A percentile compares a stretch with the other conserved stretches of the same genome.
phyloP scores from a whole-genome alignment of 2,329 filamentous ascomycete genomes.

The Pseudocercospora crystallina region DNA sequence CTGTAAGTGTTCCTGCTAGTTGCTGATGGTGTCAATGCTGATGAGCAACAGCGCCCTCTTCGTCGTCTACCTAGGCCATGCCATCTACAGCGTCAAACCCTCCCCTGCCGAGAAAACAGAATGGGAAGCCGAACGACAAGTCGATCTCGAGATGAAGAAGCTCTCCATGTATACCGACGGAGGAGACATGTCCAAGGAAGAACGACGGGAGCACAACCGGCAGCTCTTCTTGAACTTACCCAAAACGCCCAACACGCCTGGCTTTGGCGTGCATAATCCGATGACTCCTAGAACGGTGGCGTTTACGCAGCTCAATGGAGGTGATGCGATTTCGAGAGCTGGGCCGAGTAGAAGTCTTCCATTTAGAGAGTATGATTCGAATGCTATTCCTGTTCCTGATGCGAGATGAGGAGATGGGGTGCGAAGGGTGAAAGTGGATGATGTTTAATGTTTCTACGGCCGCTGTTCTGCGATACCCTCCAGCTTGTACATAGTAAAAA shows the following conservation, averaged over 20 bases:
- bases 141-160: slow-evolving; percentile 53
- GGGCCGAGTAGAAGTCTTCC: slow-evolving; percentile 25
- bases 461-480: slow-evolving; percentile 11
- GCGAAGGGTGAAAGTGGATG: background rate
- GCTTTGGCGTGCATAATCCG: slow-evolving; percentile 32
- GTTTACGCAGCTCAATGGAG: slow-evolving; percentile 59
- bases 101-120: slow-evolving; percentile 35
- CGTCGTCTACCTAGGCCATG: slow-evolving; percentile 58
- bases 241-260: slow-evolving; percentile 49
- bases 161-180: slow-evolving; percentile 47
- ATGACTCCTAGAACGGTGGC: slow-evolving; percentile 68
- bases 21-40: slow-evolving; percentile 4
- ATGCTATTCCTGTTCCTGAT: slow-evolving; percentile 18
- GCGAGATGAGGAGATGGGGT: slow-evolving; percentile 16
- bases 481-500: background rate
- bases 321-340: slow-evolving; percentile 6
- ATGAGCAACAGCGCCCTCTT: slow-evolving; percentile 56
- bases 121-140: slow-evolving; percentile 28
- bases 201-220: slow-evolving; percentile 59
- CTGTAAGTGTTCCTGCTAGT: slow-evolving; percentile 55
- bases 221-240: slow-evolving; percentile 37
- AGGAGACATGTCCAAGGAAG: slow-evolving; percentile 44
- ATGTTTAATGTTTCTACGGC: background rate
- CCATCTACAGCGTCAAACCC: slow-evolving; percentile 56
- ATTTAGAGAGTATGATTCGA: slow-evolving; percentile 30